These are phyloP conservation scores for Pythium biforme DNA, from an alignment of 352 stramenopile genomes.

Conservation along the genomic window DNA sequence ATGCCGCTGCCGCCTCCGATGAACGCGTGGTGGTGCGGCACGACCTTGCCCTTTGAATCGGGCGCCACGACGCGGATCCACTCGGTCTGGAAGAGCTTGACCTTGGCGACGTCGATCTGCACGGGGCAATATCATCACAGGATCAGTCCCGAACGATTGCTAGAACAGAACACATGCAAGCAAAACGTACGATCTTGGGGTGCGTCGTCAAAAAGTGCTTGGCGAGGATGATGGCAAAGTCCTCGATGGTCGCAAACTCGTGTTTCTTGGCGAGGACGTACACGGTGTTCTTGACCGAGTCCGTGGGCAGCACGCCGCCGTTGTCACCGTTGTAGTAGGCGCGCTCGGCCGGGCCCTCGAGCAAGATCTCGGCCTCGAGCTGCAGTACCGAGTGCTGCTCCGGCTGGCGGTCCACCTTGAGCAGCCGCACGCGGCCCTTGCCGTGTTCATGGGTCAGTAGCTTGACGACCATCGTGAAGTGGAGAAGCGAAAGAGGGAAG, in stretches of 20 bases:
- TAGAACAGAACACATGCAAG: too few species aligned
- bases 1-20: conserved; percentile 54
- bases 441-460: conserved; percentile 75
- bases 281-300: conserved; percentile 91
- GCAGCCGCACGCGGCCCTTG: conserved; percentile 84
- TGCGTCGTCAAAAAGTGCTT: conserved; percentile 87
- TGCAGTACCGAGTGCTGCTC: conserved; percentile 79
- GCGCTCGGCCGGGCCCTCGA: conserved; percentile 74
- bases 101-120: conserved; percentile 68
- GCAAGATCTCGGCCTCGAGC: conserved; percentile 79
- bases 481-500: neutral
- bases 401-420: conserved; percentile 81
- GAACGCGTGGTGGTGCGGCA: conserved; percentile 77
- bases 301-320: conserved; percentile 77
- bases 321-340: conserved; percentile 89
- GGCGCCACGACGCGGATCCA: conserved; percentile 59
- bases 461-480: conserved; percentile 63
- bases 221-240: conserved; percentile 84
- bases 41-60: conserved; percentile 53
- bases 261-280: conserved; percentile 88
- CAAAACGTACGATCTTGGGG: conserved; percentile 54
- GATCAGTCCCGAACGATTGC: neutral
- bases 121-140: neutral
- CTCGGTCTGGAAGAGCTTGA: conserved; percentile 75
- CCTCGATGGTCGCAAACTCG: conserved; percentile 84